Percentiles rank a stretch among this genome's conserved stretches.
Conservation (phyloP, 2,329 filamentous ascomycete species). For the Elsinoe batatas region DNA sequence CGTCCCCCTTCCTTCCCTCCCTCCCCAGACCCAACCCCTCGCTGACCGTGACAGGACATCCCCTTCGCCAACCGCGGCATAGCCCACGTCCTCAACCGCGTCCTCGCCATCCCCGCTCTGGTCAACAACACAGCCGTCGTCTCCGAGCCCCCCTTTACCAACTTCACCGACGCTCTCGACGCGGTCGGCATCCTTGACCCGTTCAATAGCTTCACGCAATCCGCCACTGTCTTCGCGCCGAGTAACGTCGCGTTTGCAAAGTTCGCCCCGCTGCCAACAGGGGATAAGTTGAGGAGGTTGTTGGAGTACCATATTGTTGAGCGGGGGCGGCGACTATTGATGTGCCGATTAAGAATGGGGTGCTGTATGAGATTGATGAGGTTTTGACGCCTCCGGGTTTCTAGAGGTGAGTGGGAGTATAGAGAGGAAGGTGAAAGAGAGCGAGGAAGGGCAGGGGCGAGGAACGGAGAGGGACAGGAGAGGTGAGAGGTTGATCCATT, state of each 20-base stretch:
- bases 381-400: background rate
- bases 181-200: background rate
- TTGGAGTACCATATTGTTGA: slow-evolving; percentile 3
- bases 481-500: too few relatives aligned
- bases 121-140: slow-evolving; percentile 1
- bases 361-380: background rate
- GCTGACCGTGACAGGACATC: background rate
- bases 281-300: background rate
- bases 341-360: slow-evolving; percentile 1
- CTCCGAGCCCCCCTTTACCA: slow-evolving; percentile 3
- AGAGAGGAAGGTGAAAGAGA: too few relatives aligned
- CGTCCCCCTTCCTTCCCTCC: background rate
- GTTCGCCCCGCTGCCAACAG: background rate
- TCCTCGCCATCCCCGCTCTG: slow-evolving; percentile 1
- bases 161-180: slow-evolving; percentile 3
- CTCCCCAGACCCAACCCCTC: too few relatives aligned
- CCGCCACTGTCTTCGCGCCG: background rate
- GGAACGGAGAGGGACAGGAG: too few relatives aligned
- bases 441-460: too few relatives aligned
- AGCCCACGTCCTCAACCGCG: background rate
- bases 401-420: background rate
- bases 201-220: slow-evolving; percentile 1
- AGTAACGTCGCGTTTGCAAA: background rate
- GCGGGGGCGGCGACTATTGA: background rate
- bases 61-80: background rate